These are phyloP conservation scores for Ambrosiella beaveri DNA, from an alignment of 2,329 filamentous ascomycete species.

Conservation along the genomic window DNA sequence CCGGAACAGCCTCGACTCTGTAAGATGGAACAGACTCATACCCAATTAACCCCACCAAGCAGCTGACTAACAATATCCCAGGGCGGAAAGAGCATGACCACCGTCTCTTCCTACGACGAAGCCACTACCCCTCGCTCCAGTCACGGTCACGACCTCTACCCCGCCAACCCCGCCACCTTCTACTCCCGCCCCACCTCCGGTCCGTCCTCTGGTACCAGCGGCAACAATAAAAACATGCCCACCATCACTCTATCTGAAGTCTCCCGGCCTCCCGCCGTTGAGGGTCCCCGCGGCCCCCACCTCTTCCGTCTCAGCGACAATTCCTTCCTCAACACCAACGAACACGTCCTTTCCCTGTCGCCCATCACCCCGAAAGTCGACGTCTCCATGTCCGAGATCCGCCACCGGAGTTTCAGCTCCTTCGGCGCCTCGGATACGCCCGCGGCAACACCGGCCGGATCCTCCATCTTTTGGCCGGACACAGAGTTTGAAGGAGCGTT, in stretches of 20 bases:
- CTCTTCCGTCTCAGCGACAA: conserved; percentile 60
- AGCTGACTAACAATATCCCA: conserved; percentile 21
- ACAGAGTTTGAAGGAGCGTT: conserved; percentile 4
- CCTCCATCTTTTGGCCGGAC: conserved; percentile 19
- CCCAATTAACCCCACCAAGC: background rate
- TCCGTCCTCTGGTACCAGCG: background rate
- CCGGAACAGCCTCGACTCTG: conserved; percentile 52
- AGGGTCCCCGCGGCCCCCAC: conserved; percentile 73
- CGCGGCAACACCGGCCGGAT: background rate
- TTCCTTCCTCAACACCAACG: conserved; percentile 27
- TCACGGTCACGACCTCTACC: conserved; percentile 27
- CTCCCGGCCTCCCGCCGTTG: conserved; percentile 40
- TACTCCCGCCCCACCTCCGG: conserved; percentile 31
- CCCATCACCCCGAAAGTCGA: conserved; percentile 51
- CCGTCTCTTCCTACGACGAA: conserved; percentile 75
- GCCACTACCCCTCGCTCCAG: conserved; percentile 57
- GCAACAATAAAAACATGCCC: background rate
- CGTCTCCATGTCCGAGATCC: background rate
- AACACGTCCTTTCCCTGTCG: conserved; percentile 48
- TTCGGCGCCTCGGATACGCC: background rate
- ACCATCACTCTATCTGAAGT: background rate
- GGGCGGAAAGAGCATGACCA: conserved; percentile 64
- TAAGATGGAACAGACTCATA: conserved; percentile 26
- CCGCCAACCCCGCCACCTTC: conserved; percentile 29
- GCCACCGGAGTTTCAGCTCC: background rate